Evolutionary conservation across 495 filamentous ascomycete genomes (phyloP).

Genomic region (Aspergillus cristatus): DNA sequence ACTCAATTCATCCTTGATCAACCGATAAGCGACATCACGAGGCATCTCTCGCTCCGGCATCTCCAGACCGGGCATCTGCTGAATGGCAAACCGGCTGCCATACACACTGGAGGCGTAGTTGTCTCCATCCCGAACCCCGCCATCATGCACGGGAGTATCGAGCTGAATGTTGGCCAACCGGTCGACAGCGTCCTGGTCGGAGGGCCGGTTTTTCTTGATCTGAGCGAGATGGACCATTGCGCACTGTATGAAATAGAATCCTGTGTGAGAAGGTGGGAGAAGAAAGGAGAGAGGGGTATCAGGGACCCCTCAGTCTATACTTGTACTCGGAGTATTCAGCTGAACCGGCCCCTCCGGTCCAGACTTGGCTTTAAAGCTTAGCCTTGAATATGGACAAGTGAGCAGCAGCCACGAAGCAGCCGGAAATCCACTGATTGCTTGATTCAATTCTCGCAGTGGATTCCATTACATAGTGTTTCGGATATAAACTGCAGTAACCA

Average conservation of each 20-base stretch:
- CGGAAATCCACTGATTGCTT: too few relatives aligned
- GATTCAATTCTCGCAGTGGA: too few relatives aligned
- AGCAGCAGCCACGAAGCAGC: too few relatives aligned
- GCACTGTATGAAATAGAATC: neutral
- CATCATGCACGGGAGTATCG: conserved; percentile 26
- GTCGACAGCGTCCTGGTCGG: conserved; percentile 12
- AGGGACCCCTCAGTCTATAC: too few relatives aligned
- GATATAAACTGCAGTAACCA: too few relatives aligned
- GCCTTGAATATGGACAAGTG: too few relatives aligned
- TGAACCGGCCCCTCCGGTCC: too few relatives aligned
- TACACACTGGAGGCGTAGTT: conserved; percentile 71
- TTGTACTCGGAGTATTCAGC: too few relatives aligned
- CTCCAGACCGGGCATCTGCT: conserved; percentile 68
- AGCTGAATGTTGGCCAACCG: conserved; percentile 24
- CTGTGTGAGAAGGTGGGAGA: too few relatives aligned
- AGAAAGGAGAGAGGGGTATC: too few relatives aligned
- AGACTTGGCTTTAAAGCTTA: too few relatives aligned
- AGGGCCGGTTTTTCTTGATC: conserved; percentile 25
- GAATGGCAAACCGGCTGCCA: conserved; percentile 67
- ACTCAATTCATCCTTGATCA: conserved; percentile 91
- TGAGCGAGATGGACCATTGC: conserved; percentile 32
- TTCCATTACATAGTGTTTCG: too few relatives aligned
- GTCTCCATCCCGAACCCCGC: conserved; percentile 31
- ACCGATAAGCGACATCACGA: conserved; percentile 78
- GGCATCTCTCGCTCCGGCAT: conserved; percentile 92